phyloP scores from a whole-genome alignment of 805 yeast genomes.

The Ascoidea rubescens region DNA sequence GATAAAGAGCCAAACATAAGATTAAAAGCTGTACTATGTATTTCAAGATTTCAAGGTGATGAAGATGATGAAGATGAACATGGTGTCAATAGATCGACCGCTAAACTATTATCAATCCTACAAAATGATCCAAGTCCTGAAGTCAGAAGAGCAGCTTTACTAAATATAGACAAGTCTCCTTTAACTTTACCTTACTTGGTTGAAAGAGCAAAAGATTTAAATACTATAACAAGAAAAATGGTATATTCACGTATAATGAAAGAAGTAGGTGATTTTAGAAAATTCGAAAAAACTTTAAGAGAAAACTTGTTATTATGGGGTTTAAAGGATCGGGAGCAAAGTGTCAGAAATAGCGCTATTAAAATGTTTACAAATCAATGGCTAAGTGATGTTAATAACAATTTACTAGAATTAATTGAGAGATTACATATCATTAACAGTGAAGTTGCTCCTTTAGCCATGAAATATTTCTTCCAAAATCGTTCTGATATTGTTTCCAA shows the following conservation, averaged over 20 bases:
- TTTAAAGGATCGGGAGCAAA: conserved; percentile 67
- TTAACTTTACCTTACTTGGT: conserved; percentile 43
- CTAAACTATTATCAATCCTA: conserved; percentile 34
- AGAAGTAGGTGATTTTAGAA: conserved; percentile 49
- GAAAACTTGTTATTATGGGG: conserved; percentile 75
- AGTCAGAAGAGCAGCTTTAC: conserved; percentile 72
- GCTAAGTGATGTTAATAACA: conserved; percentile 56
- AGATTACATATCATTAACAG: conserved; percentile 58
- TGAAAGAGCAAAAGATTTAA: conserved; percentile 75
- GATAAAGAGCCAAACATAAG: conserved; percentile 73
- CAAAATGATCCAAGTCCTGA: conserved; percentile 78
- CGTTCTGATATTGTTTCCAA: conserved; percentile 50
- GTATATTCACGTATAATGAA: conserved; percentile 58
- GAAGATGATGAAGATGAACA: conserved; percentile 20
- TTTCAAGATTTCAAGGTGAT: conserved; percentile 63
- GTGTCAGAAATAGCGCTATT: conserved; percentile 59
- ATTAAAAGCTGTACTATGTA: conserved; percentile 69
- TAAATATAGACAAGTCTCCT: conserved; percentile 46
- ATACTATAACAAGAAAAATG: conserved; percentile 54
- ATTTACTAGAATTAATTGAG: conserved; percentile 58
- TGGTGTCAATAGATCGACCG: conserved; percentile 31
- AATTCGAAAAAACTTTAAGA: conserved; percentile 38
- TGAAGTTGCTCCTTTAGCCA: conserved; percentile 50
- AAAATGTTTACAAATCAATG: conserved; percentile 59
- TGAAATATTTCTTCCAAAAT: conserved; percentile 45